Evolutionary conservation across 176 grass and related monocot species (phyloP).

Genomic region (Typha latifolia): DNA sequence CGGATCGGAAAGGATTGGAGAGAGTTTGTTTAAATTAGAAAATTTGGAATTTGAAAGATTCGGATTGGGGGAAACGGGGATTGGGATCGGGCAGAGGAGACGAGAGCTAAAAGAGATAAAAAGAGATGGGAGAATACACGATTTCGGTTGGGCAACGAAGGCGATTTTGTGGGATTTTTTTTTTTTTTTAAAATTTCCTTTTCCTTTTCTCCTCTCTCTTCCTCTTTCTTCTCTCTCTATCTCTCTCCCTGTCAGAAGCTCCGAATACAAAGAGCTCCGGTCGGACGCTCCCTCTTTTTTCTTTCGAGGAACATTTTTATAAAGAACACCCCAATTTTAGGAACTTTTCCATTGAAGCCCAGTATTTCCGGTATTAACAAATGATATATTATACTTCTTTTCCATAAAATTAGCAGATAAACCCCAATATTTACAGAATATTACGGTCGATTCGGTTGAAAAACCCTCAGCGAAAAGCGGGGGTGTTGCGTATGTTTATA

Average conservation of each 20-base stretch:
- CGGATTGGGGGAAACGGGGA: not conserved
- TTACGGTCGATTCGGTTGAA: too few relatives aligned
- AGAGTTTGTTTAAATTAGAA: too few relatives aligned
- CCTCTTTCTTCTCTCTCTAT: not conserved
- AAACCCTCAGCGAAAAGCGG: too few relatives aligned
- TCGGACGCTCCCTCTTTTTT: not conserved
- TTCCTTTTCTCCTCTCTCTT: not conserved
- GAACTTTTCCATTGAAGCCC: too few relatives aligned
- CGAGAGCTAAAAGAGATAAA: not conserved
- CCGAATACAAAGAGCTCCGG: constrained; percentile 1
- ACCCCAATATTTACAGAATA: too few relatives aligned
- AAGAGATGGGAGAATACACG: not conserved
- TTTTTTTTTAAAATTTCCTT: not conserved
- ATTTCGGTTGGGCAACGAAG: constrained; percentile 1
- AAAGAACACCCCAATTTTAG: not conserved
- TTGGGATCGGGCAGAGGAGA: not conserved
- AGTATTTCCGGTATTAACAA: too few relatives aligned
- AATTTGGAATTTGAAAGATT: too few relatives aligned
- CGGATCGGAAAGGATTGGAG: not conserved
- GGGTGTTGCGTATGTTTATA: too few relatives aligned
- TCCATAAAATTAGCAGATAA: too few relatives aligned
- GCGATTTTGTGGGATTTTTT: not conserved
- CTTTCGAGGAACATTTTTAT: not conserved
- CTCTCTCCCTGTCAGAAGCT: not conserved
- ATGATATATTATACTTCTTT: too few relatives aligned